A percentile compares a stretch with the other conserved stretches of the same genome.
Conservation (phyloP, 2,329 filamentous ascomycete species). For the Pseudogymnoascus sp. region DNA sequence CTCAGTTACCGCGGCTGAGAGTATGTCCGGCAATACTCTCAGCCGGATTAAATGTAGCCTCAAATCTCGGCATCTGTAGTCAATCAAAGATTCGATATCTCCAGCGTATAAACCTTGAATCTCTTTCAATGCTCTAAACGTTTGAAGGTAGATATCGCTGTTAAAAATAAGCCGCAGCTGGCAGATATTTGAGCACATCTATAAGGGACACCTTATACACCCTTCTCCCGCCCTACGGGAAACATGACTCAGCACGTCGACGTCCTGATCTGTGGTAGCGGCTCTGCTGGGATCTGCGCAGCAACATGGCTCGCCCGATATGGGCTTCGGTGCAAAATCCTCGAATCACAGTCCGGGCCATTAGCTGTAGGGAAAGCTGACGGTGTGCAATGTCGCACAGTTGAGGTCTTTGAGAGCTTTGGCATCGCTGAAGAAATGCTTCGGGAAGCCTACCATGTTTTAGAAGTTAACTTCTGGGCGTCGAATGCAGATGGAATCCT, state of each 20-base stretch:
- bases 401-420: slow-evolving; percentile 56
- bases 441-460: slow-evolving; percentile 47
- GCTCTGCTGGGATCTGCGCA: slow-evolving; percentile 55
- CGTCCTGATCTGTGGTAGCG: slow-evolving; percentile 55
- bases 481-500: slow-evolving; percentile 14
- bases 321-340: slow-evolving; percentile 47
- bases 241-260: slow-evolving; percentile 32
- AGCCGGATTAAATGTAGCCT: too few species aligned
- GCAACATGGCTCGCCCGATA: slow-evolving; percentile 54
- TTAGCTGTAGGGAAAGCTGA: slow-evolving; percentile 56
- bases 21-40: too few species aligned
- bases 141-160: too few species aligned
- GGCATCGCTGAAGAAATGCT: slow-evolving; percentile 46
- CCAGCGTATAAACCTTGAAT: too few species aligned
- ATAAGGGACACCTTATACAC: neutral
- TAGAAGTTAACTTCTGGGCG: slow-evolving; percentile 49
- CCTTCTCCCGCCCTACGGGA: neutral
- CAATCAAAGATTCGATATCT: too few species aligned
- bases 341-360: slow-evolving; percentile 49
- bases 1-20: too few species aligned
- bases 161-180: too few species aligned
- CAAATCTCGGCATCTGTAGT: too few species aligned
- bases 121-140: too few species aligned
- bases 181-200: too few species aligned
- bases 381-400: slow-evolving; percentile 52